Evolutionary conservation across 2,329 filamentous ascomycete species (phyloP), one percentile per base, ranked within the genome.

Genomic region (Penicillium sp.): DNA sequence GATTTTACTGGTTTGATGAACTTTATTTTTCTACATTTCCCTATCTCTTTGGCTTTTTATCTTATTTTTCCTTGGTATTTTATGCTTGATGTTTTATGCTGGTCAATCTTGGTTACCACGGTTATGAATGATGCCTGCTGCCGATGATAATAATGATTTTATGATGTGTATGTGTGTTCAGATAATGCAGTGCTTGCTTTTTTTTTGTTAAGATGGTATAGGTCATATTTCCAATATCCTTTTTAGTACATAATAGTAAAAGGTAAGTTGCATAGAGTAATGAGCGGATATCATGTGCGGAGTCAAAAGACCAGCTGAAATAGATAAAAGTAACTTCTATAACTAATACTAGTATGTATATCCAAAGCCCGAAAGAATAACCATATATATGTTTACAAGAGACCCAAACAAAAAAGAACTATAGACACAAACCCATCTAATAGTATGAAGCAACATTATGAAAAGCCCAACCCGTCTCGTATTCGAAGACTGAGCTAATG

Each of bases 81-180:
- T 38, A 61, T 59, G 40, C 10, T 47, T 48, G 23, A 21, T 21
- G 49, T 45, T 27, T 29, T 21, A 38, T 54, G 21, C 36, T 44
- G 23, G 23, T 36, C 23, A n/a, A 36, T 29, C 36, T 33, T 40
- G 27, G 6, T 36, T 19, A 15, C 41, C 21, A 34, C 11, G 29
- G 21, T 53, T 41, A 40, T 36, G 43, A 41, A 47, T 40, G 21
- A 41, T 57, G 59, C 50, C 40, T 36, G 29, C 19, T 36, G 59
- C 50, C 23, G 36, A 62, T 55, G 50, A 62, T 62, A 47, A 62
- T 53, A 47, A 62, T 53, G 60, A 62, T 19, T 60, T 60, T 48
- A 62, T 49, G 59, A 61, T 48, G 45, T 47, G 25, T 47, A 56
- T 31, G 54, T 55, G 31, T 39, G 48, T 51, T 50, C 41, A 19